Evolutionary conservation across 2,329 filamentous ascomycete species (phyloP), one percentile per base, ranked within the genome.

Genomic region (Berkeleyomyces rouxiae): DNA sequence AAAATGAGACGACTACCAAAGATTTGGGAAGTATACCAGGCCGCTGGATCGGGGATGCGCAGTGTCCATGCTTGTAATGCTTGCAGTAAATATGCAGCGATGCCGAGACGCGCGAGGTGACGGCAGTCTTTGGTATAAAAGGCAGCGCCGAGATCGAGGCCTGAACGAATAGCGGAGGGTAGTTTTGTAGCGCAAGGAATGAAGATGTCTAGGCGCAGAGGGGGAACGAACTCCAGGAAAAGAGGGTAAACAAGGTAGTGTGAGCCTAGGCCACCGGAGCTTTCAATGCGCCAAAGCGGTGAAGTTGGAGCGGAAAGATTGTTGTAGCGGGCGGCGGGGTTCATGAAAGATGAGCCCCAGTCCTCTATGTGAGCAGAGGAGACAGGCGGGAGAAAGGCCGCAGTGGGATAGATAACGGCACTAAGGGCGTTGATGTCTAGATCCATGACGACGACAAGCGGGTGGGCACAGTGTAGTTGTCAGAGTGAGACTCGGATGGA

Each of bases 241-340:
- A 80, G 71, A 13, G 82, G 81, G 3, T 82, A 68, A 37, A 75
- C 77, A 68, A 79, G 83, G 67, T 78, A 81, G 68, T 83, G 81
- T 9, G 78, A 82, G 3, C 81, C 82, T 62, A 80, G 74, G 16
- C 76, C 78, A 31, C 79, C 78, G 67, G 77, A 80, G 58, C 82
- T 81, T 66, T 84, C 81, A 58, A 85, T 77, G 42, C 79, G 76
- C 81, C 82, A 85, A 6, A 79, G 70, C 1, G 80, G 75, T 0
- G 71, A 67, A 11, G 67, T 59, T 1, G 75, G 74, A 6, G 73
- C 70, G 2, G 74, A 75, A 13, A 84, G 75, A 66, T 79, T 82
- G 68, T 83, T 76, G 68, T 84, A 79, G 64, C 81, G 76, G 67
- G 83, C 84, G 69, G 81, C 82, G 6, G 81, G 82, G 66, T 84